Base-by-base conservation (phyloP, 2,329 filamentous ascomycete genomes). In the Penicillium sp. region DNA sequence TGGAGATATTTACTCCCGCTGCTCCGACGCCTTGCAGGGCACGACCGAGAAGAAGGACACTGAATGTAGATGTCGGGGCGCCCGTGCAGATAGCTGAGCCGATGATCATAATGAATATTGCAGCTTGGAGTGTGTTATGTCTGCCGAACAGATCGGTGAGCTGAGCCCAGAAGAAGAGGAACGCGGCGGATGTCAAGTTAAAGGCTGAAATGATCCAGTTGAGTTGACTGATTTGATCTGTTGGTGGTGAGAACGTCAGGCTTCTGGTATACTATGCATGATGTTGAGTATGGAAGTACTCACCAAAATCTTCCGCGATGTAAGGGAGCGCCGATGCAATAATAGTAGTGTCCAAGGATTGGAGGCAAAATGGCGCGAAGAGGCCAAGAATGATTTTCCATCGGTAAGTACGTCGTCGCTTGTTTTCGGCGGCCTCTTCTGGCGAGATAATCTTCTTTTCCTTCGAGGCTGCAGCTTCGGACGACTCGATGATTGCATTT, bases 201-300 rank as follows among this genome's bases (percentile, higher is more conserved):
- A 89, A 90, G 6, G 86, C 80, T 0, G 87, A 87, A 18, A 89
- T 83, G 67, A 91, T 88, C 86, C 87, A 89, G 67, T 88, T 89
- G 2, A 88, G 78, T 65, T 87, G 82, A 18, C 82, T 79, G 4
- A 85, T 69, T 67, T 85, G 70, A 60, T 80, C 82, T 82, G 56
- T 13, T 31, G 1, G 27, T 16, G 43, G 6, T 6, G 9, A 49
- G 24, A 60, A 60, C 50, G 33, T 33, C 9, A 50, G 43, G 27
- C 5, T 5, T 22, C 6, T 4, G 9, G 36, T 2, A 6, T 14
- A 36, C 14, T 33, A 7, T 33, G 24, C n/a, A 6, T 13, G 11
- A 43, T 36, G 19, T 9, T 18, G 2, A 33, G 27, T 16, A 14
- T 9, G 16, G 14, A 5, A 13, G 2, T 4, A 50, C 79, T 56